Conservation (phyloP, 352 stramenopile species). For the Achlya hypogyna region DNA sequence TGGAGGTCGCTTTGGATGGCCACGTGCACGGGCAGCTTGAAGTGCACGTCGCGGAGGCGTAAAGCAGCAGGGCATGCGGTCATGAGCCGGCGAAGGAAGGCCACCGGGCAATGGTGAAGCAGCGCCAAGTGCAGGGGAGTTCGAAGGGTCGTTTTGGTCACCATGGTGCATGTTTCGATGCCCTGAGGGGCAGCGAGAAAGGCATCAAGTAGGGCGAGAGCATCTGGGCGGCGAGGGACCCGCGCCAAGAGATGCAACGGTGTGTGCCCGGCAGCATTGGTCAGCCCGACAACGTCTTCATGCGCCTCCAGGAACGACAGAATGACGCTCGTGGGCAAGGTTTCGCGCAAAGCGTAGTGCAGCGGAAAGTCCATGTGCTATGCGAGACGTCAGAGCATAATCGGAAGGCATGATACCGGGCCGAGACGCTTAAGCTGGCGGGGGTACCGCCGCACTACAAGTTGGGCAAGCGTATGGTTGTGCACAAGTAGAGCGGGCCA, state of each 20-base stretch:
- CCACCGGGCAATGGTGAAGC: neutral
- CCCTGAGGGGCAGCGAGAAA: neutral
- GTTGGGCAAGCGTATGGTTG: constrained; percentile 33
- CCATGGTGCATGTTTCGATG: neutral
- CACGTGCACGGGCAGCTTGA: neutral
- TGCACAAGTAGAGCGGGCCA: constrained; percentile 34
- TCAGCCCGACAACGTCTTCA: constrained; percentile 29
- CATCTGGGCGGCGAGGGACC: constrained; percentile 19
- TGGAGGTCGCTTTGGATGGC: neutral
- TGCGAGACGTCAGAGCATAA: too few species aligned
- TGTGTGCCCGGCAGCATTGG: constrained; percentile 48
- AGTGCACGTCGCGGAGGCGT: neutral
- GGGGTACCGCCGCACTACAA: constrained; percentile 39
- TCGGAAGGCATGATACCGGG: constrained; percentile 5
- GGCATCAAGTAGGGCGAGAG: neutral
- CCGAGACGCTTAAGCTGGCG: constrained; percentile 46
- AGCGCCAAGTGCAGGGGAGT: constrained; percentile 17
- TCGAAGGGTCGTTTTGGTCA: neutral
- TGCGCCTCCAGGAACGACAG: constrained; percentile 32
- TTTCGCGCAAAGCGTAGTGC: constrained; percentile 43
- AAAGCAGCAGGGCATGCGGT: neutral
- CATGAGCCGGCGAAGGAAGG: neutral
- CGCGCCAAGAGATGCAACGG: constrained; percentile 52
- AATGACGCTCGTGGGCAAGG: constrained; percentile 30
- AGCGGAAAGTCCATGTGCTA: constrained; percentile 31